phyloP scores from a whole-genome alignment of 352 stramenopile genomes.

The Phytophthora syringae region DNA sequence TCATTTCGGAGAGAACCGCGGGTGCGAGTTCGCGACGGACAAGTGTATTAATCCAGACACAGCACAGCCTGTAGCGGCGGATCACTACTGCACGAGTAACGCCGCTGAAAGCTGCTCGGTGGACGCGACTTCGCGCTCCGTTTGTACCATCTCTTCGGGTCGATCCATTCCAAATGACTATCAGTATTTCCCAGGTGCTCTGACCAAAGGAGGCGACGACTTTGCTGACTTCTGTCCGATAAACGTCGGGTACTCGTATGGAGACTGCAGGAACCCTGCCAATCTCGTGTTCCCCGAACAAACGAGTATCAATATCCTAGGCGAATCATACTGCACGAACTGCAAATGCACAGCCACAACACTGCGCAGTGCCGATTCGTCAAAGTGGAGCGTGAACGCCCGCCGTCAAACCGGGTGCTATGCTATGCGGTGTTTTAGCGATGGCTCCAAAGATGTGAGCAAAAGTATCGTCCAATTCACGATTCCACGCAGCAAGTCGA shows the following conservation, averaged over 20 bases:
- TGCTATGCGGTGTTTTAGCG: slow-evolving; percentile 61
- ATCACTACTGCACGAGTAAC: slow-evolving; percentile 76
- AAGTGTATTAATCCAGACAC: slow-evolving; percentile 73
- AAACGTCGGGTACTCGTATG: slow-evolving; percentile 69
- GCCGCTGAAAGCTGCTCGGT: slow-evolving; percentile 75
- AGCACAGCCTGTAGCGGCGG: slow-evolving; percentile 40
- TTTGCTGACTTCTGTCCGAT: slow-evolving; percentile 84
- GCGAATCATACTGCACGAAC: slow-evolving; percentile 75
- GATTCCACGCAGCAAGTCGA: slow-evolving; percentile 41
- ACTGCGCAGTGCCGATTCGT: slow-evolving; percentile 66
- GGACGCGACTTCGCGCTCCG: slow-evolving; percentile 67
- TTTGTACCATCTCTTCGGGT: slow-evolving; percentile 62
- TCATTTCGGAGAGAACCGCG: slow-evolving; percentile 69
- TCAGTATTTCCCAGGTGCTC: slow-evolving; percentile 67
- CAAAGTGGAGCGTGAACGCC: slow-evolving; percentile 57
- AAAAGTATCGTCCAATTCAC: slow-evolving; percentile 50
- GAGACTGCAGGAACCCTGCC: slow-evolving; percentile 64
- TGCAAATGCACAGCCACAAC: slow-evolving; percentile 79
- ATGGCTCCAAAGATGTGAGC: slow-evolving; percentile 11
- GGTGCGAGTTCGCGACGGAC: slow-evolving; percentile 68
- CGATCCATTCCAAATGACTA: slow-evolving; percentile 52
- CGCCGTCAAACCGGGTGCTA: slow-evolving; percentile 82
- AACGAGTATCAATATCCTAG: slow-evolving; percentile 77
- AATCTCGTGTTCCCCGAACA: slow-evolving; percentile 58
- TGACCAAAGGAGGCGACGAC: slow-evolving; percentile 56